phyloP scores from a whole-genome alignment of 139 green algal species.

The Edaphochlamys debaryana region DNA sequence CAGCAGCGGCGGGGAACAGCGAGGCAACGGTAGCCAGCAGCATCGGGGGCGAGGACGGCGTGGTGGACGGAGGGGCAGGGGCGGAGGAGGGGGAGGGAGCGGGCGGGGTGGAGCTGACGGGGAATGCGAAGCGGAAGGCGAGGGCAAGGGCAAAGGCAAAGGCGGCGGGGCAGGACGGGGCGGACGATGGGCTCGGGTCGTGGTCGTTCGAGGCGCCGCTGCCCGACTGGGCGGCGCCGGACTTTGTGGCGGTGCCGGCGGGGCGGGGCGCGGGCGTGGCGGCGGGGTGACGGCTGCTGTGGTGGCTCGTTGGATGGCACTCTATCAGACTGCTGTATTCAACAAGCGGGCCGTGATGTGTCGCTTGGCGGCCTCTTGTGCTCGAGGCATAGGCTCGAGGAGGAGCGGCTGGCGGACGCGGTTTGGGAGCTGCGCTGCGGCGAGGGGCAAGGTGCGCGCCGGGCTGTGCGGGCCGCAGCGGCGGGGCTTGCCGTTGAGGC shows the following conservation, averaged over 20 bases:
- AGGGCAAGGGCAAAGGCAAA: too few species aligned
- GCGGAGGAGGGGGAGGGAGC: neutral
- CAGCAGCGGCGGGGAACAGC: neutral
- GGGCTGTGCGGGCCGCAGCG: too few species aligned
- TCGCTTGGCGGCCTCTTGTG: too few species aligned
- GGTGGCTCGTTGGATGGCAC: too few species aligned
- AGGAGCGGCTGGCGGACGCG: too few species aligned
- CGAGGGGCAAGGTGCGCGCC: too few species aligned
- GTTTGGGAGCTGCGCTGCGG: too few species aligned
- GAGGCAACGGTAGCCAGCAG: neutral
- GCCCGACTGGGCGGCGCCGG: conserved; percentile 69
- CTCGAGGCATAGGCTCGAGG: too few species aligned
- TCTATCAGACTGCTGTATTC: too few species aligned
- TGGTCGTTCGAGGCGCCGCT: conserved; percentile 70
- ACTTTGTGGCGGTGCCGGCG: conserved; percentile 41
- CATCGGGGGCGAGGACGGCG: neutral
- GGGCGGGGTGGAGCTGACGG: conserved; percentile 39
- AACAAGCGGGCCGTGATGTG: too few species aligned
- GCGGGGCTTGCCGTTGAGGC: too few species aligned
- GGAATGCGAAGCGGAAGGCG: neutral
- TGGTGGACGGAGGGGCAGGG: neutral
- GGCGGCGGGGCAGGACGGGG: conserved; percentile 1
- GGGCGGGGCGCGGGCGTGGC: neutral
- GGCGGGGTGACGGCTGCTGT: too few species aligned
- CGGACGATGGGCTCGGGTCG: neutral